Percentiles rank a stretch among this genome's conserved stretches.
Evolutionary conservation across 495 filamentous ascomycete genomes (phyloP).

Genomic region (Haplographium delicatum): DNA sequence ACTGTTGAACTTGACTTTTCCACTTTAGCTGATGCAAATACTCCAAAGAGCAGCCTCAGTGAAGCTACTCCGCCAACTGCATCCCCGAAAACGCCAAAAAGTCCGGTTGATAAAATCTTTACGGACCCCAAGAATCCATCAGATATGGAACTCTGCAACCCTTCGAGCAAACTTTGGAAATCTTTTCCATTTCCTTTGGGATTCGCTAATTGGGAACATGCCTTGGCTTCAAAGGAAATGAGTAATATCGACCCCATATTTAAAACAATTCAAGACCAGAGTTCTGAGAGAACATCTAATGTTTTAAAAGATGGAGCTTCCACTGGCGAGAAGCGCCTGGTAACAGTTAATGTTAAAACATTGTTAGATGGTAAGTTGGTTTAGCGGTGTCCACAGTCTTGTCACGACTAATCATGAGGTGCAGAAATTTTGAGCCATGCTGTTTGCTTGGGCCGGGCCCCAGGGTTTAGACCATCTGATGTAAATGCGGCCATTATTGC

Average conservation of each 20-base stretch:
- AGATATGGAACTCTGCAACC: constrained; percentile 6
- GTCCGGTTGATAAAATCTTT: constrained; percentile 8
- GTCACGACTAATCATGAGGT: constrained; percentile 1
- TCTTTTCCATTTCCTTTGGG: constrained; percentile 13
- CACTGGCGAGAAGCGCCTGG: constrained; percentile 5
- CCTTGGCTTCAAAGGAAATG: neutral
- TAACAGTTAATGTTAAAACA: constrained; percentile 19
- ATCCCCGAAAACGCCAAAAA: constrained; percentile 22
- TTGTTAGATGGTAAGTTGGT: constrained; percentile 19
- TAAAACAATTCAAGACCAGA: constrained; percentile 1
- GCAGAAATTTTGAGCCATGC: constrained; percentile 40
- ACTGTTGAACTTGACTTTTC: constrained; percentile 42
- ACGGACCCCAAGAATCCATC: neutral
- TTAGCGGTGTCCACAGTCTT: neutral
- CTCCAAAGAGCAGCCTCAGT: constrained; percentile 5
- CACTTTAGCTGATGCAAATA: constrained; percentile 5
- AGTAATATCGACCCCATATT: constrained; percentile 18
- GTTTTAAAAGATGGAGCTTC: too few relatives aligned
- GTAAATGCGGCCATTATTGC: constrained; percentile 53
- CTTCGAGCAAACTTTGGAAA: constrained; percentile 4
- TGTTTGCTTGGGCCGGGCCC: constrained; percentile 57
- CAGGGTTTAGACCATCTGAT: constrained; percentile 54
- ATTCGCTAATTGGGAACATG: constrained; percentile 5
- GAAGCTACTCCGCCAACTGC: constrained; percentile 1
- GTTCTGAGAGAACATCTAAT: too few relatives aligned